Evolutionary conservation across 805 yeast species (phyloP).

Genomic region (Kluyveromyces dobzhanskii): DNA sequence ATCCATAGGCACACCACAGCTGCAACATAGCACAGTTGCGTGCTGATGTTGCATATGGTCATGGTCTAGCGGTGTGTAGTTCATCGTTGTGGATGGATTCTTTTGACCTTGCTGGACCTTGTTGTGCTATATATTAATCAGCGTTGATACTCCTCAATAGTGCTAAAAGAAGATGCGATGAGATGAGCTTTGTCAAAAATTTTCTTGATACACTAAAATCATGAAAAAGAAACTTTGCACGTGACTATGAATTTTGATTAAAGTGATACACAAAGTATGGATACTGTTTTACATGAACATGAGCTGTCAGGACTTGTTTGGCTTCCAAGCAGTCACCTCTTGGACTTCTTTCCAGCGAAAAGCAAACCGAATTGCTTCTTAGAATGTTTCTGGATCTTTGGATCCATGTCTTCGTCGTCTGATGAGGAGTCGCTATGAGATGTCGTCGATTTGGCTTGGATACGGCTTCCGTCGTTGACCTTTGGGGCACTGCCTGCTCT

Average conservation of each 20-base stretch:
- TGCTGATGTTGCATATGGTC: slow-evolving; percentile 31
- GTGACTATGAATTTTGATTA: slow-evolving; percentile 1
- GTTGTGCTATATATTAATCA: background rate
- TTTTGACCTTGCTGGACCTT: background rate
- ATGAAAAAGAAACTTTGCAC: slow-evolving; percentile 6
- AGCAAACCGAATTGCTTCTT: slow-evolving; percentile 24
- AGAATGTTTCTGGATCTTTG: slow-evolving; percentile 10
- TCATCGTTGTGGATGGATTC: slow-evolving; percentile 19
- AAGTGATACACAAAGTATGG: too few species aligned
- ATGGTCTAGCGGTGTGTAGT: slow-evolving; percentile 31
- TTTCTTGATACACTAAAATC: slow-evolving; percentile 4
- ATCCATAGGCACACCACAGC: slow-evolving; percentile 98
- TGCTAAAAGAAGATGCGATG: slow-evolving; percentile 6
- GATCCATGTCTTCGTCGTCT: slow-evolving; percentile 13
- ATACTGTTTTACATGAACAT: too few species aligned
- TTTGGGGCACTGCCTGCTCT: background rate
- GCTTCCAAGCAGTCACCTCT: too few species aligned
- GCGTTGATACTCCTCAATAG: too few species aligned
- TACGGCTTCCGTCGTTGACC: background rate
- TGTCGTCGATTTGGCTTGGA: background rate
- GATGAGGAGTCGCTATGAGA: background rate
- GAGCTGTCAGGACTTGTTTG: too few species aligned
- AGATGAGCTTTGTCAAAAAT: slow-evolving; percentile 20
- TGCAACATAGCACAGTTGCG: slow-evolving; percentile 92
- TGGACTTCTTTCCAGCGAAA: slow-evolving; percentile 17